Conservation (phyloP, 768 basidiomycete species). For the Serpula lacrymans region DNA sequence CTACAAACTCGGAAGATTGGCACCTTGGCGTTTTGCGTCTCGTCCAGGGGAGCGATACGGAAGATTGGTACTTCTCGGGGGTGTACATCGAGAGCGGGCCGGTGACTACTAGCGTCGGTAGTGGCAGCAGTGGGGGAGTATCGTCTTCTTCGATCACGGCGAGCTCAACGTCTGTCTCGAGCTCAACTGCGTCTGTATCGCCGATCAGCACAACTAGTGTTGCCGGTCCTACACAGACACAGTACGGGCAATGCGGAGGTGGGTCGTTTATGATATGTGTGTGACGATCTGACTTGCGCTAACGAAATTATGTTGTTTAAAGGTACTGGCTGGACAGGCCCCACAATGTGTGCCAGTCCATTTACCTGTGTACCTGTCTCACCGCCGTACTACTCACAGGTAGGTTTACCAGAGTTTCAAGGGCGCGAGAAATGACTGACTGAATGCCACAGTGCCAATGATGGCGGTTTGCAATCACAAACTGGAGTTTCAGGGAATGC, state of each 20-base stretch:
- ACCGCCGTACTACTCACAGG: slow-evolving; percentile 52
- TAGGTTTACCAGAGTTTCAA: slow-evolving; percentile 22
- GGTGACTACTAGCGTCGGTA: slow-evolving; percentile 43
- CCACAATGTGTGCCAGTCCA: slow-evolving; percentile 40
- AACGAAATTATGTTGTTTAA: background rate
- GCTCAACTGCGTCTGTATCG: slow-evolving; percentile 17
- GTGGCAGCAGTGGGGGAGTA: slow-evolving; percentile 10
- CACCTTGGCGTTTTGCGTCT: slow-evolving; percentile 61
- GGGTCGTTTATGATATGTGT: slow-evolving; percentile 4
- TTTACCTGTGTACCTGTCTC: slow-evolving; percentile 45
- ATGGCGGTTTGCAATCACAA: too few relatives aligned
- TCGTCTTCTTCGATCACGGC: slow-evolving; percentile 19
- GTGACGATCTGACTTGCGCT: background rate
- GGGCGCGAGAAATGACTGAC: too few relatives aligned
- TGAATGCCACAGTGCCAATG: slow-evolving; percentile 18
- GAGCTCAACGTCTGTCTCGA: slow-evolving; percentile 19
- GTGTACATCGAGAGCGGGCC: slow-evolving; percentile 59
- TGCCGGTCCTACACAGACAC: slow-evolving; percentile 35
- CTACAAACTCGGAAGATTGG: slow-evolving; percentile 58
- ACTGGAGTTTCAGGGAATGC: too few relatives aligned
- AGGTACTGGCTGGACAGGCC: slow-evolving; percentile 46
- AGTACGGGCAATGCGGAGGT: slow-evolving; percentile 56
- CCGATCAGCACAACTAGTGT: slow-evolving; percentile 32
- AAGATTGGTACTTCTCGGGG: slow-evolving; percentile 59
- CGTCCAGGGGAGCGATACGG: slow-evolving; percentile 40